Base-by-base conservation (phyloP, 164 flowering plant genomes). In the Vitis amurensis region DNA sequence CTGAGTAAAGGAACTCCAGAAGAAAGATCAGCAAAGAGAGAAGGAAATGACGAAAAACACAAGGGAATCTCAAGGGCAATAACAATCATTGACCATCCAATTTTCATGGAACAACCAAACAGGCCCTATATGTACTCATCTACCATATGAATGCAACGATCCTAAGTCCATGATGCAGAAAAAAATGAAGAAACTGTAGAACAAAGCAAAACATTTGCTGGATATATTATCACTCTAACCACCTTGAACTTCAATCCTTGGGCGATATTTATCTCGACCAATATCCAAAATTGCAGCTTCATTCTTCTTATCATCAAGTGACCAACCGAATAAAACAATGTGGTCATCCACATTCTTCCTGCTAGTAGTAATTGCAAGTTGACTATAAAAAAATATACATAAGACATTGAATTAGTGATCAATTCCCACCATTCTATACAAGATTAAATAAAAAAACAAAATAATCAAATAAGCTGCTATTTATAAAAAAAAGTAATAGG, bases 241-340 rank as follows among this genome's bases (percentile, higher is more conserved):
- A 93, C 99, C 99, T 90, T 87, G 92, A 85, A 85, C 90, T 75
- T 81, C 91, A 76, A 95, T 88, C 76, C 91, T 81, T 3, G 98
- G 97, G 29, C 76, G 73, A 85, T 81, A 86, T 14, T 78, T 82
- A 67, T 91, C 94, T 63, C 86, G 79, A 19, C 59, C 68, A 70
- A 91, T 80, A n/a, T 89, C 87, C 63, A 93, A 70, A 37, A 74
- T 76, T 12, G 81, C 79, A 62, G 80, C 85, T 67, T 81, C 88
- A 63, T 78, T 74, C 59, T 70, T 68, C 55, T 79, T 83, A 29
- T 80, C 87, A 71, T 71, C 88, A 1, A 63, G 59, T 59, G 88
- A 83, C 97, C 93, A 95, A 27, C 89, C 82, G 68, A 93, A 72
- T 70, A 87, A 74, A 71, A 82, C 73, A 78, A 95, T 78, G 72